Base-by-base conservation (phyloP, 1,284 basidiomycete genomes). In the Trametes polyzona region DNA sequence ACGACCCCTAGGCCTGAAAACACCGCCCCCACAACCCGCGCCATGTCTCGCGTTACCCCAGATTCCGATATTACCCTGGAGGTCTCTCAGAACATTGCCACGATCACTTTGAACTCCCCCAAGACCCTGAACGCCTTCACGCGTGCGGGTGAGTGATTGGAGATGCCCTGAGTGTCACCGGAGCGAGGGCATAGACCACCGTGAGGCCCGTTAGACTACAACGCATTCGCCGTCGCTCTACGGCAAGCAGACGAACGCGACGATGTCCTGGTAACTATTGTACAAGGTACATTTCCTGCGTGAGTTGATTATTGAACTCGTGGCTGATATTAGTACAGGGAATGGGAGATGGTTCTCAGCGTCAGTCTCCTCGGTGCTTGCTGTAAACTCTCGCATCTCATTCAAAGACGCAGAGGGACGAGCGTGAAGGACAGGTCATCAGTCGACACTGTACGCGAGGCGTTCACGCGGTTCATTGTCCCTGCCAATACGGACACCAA, bases 321-420 rank as follows among this genome's bases (percentile, higher is more conserved):
- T n/a, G n/a, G n/a, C 24, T 47, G 11, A 42, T 33, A 14, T n/a
- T 6, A 1, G 3, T 21, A 29, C 50, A 88, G 87, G 84, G 8
- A 84, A 76, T 33, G 87, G 87, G 1, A 80, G 76, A 55, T 89
- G 85, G 85, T 89, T 89, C 69, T 89, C 85, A 73, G 80, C 87
- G 87, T 89, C 67, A 67, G 85, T 71, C 16, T 47, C 17, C 2
- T 8, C 9, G 5, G 40, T 7, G 10, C 17, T 17, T 14, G 24
- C 9, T 12, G 1, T 23, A 11, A 12, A 10, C 19, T 17, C 16
- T 12, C 8, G 23, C 23, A n/a, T n/a, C 24, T 23, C 14, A 27
- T 35, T 17, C 41, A 7, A n/a, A 19, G 37, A 27, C 24, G 29
- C 56, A 65, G 66, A 19, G 65, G 66, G 10, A 67, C 67, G 5